Conservation (phyloP, 805 yeast genomes). For the Kuraishia ogatae region DNA sequence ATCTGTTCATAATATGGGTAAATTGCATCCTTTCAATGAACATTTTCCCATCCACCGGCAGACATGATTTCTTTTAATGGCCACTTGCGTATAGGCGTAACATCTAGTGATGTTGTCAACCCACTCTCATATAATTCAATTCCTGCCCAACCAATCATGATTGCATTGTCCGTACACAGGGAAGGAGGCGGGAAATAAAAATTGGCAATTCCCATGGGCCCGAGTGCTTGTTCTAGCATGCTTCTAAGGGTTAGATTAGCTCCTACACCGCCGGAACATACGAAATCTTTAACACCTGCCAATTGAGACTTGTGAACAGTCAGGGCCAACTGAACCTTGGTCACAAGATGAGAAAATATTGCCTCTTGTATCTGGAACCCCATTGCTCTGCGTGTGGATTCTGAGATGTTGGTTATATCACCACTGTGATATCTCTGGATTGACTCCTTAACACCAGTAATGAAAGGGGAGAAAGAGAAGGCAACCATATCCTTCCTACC, state of each 20-base stretch:
- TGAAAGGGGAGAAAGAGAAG: conserved; percentile 75
- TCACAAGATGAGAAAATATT: conserved; percentile 64
- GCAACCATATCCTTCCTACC: conserved; percentile 35
- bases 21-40: background rate
- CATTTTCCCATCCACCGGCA: conserved; percentile 41
- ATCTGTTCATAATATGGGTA: background rate
- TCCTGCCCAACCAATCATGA: conserved; percentile 98
- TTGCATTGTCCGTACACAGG: conserved; percentile 89
- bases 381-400: conserved; percentile 29
- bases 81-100: conserved; percentile 77
- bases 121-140: conserved; percentile 66
- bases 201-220: conserved; percentile 20
- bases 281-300: conserved; percentile 40
- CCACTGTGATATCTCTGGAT: conserved; percentile 15
- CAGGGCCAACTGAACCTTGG: conserved; percentile 49
- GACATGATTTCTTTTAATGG: conserved; percentile 47
- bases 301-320: conserved; percentile 31
- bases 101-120: conserved; percentile 38
- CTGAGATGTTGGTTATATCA: conserved; percentile 9
- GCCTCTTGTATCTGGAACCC: conserved; percentile 56
- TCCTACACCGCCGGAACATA: conserved; percentile 94
- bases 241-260: conserved; percentile 53
- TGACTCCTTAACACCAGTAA: conserved; percentile 18
- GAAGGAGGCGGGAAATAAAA: conserved; percentile 61
- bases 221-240: conserved; percentile 29